Evolutionary conservation across 345 rosid genomes (phyloP).

Genomic region (Salix brachista): DNA sequence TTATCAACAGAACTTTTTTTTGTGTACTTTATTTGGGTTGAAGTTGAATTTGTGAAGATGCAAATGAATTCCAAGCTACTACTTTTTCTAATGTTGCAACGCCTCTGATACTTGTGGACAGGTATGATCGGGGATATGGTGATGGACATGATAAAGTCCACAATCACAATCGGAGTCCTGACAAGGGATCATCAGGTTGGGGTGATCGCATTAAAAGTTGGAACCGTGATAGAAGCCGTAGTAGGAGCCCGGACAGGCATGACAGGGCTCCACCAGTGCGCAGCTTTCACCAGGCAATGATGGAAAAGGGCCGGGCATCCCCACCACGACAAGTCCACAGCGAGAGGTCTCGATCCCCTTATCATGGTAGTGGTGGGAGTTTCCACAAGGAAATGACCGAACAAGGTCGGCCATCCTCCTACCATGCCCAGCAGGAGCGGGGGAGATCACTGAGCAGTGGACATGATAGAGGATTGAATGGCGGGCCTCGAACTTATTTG

Average conservation of each 20-base stretch:
- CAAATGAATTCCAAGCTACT: not conserved
- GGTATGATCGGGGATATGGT: slow-evolving; percentile 20
- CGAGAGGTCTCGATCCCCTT: slow-evolving; percentile 20
- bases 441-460: slow-evolving; percentile 9
- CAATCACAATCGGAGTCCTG: slow-evolving; percentile 40
- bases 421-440: not conserved
- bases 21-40: not conserved
- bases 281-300: slow-evolving; percentile 73
- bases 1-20: not conserved
- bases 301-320: slow-evolving; percentile 36
- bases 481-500: slow-evolving; percentile 1
- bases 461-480: not conserved
- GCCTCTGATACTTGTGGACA: slow-evolving; percentile 1
- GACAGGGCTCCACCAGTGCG: slow-evolving; percentile 36
- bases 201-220: slow-evolving; percentile 29
- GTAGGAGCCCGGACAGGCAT: slow-evolving; percentile 59
- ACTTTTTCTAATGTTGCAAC: not conserved
- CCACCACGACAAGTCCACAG: not conserved
- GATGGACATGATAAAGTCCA: slow-evolving; percentile 29
- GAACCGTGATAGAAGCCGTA: slow-evolving; percentile 36
- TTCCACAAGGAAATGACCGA: slow-evolving; percentile 15
- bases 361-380: slow-evolving; percentile 13
- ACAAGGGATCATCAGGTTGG: slow-evolving; percentile 34
- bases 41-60: not conserved
- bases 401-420: not conserved